Evolutionary conservation across 1,139 yeast genomes (phyloP).

Genomic region (Wickerhamomyces sp.): DNA sequence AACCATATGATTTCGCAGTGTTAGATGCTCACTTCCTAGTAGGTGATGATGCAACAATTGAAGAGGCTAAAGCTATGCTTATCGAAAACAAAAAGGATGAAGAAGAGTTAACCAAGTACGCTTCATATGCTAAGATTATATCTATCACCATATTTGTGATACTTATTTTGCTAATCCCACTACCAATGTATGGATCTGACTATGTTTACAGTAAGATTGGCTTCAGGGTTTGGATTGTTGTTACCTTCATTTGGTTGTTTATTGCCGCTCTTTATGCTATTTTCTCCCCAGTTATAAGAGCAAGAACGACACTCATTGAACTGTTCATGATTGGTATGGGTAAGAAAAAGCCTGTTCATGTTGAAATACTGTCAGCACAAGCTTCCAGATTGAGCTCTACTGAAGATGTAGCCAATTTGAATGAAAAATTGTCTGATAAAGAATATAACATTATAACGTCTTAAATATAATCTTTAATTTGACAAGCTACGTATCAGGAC

Average conservation of each 20-base stretch:
- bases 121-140: not conserved
- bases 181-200: not conserved
- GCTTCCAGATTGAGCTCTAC: constrained; percentile 3
- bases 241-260: not conserved
- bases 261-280: not conserved
- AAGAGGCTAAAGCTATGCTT: not conserved
- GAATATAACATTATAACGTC: too few relatives aligned
- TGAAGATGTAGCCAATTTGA: not conserved
- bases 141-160: not conserved
- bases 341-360: constrained; percentile 14
- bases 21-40: not conserved
- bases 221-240: not conserved
- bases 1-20: not conserved
- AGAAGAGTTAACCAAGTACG: not conserved
- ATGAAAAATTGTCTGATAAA: not conserved
- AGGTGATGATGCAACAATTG: not conserved
- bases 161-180: not conserved
- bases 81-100: not conserved
- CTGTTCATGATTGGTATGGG: constrained; percentile 13
- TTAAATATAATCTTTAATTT: too few relatives aligned
- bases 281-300: not conserved
- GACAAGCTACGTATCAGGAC: too few relatives aligned
- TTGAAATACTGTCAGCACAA: constrained; percentile 20
- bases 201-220: not conserved
- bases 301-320: constrained; percentile 8